Evolutionary conservation across 2,329 filamentous ascomycete species (phyloP), one percentile per base, ranked within the genome.

Genomic region (Xylogone sp.): DNA sequence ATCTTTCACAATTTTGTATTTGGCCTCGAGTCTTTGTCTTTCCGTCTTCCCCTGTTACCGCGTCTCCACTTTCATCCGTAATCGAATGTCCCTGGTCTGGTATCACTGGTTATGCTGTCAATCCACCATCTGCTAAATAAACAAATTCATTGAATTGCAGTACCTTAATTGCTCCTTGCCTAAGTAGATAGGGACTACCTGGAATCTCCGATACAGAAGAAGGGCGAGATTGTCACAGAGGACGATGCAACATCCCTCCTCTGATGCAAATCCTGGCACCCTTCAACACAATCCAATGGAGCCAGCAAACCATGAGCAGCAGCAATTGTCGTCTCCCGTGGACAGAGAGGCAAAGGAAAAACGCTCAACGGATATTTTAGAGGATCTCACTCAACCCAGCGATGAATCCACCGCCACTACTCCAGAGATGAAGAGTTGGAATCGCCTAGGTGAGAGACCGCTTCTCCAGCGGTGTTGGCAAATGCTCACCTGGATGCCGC

Each of bases 401-500:
- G 50, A 51, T 10, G 53, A 55, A 22, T 52, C 56, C 21, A 27
- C 34, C 13, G 42, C 20, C 5, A 18, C 34, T 4, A 4, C 10
- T 16, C 4, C 13, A 5, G 12, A 39, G 34, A 16, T 39, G 34
- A 39, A 39, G 34, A 39, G n/a, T 4, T 7, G 34, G n/a, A 39
- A 39, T 13, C 5, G n/a, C 5, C 12, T 18, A 2, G 56, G 50
- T 34, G 39, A 58, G 10, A 57, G 59, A 45, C n/a, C 39, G 3
- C 56, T 50, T 34, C 46, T 49, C 6, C 56, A 42, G 29, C 51
- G 18, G 5, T 54, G 48, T 46, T 61, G 56, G 56, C 59, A 29
- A 2, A 52, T 70, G 2, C 46, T 85, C 16, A 72, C 71, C 31
- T 88, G 80, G 77, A 82, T 79, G 31, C 88, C 87, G 0, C 74